Conservation (phyloP, 768 basidiomycete genomes). For the Clitopilus passeckerianus region DNA sequence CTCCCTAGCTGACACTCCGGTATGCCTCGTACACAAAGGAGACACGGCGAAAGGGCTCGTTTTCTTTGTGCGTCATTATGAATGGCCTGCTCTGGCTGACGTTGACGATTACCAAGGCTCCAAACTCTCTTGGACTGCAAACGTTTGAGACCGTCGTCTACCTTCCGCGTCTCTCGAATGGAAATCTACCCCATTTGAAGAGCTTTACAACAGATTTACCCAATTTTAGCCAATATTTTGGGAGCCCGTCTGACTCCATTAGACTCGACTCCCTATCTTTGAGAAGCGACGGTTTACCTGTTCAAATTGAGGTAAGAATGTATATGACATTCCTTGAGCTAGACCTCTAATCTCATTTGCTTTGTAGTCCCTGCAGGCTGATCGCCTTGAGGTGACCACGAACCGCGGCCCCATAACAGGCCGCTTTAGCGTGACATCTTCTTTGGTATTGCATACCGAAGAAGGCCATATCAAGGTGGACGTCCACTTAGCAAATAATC, state of each 20-base stretch:
- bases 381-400: not conserved
- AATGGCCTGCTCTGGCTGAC: not conserved
- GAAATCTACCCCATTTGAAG: not conserved
- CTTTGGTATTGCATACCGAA: not conserved
- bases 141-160: not conserved
- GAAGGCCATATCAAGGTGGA: not conserved
- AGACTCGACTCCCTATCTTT: slow-evolving; percentile 1
- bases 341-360: not conserved
- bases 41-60: not conserved
- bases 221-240: slow-evolving; percentile 31
- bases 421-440: not conserved
- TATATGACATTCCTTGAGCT: not conserved
- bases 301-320: not conserved
- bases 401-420: not conserved
- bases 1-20: not conserved
- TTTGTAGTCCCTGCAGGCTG: not conserved
- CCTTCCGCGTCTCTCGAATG: not conserved
- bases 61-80: not conserved
- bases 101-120: not conserved
- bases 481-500: not conserved
- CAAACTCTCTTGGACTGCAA: not conserved
- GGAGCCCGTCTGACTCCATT: slow-evolving; percentile 8
- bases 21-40: not conserved
- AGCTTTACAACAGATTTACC: slow-evolving; percentile 20
- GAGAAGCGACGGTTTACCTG: not conserved